Evolutionary conservation across 345 rosid genomes (phyloP), one percentile per base, ranked within the genome.

Genomic region (Balakata baccata): DNA sequence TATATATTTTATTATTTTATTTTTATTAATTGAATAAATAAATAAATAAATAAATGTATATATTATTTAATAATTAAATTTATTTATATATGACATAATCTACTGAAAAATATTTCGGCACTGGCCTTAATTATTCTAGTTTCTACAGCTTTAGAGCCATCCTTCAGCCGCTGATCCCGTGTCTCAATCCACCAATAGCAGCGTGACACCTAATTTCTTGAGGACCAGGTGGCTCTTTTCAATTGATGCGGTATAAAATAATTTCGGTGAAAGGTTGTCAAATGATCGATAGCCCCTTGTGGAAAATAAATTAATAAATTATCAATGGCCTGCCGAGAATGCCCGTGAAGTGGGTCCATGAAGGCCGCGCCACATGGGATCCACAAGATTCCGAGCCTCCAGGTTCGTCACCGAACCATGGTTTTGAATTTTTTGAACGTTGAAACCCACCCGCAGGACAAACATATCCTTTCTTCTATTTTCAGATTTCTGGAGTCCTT

Each of bases 341-440:
- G 73, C 81, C 80, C 81, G 81, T 79, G 86, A 66, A n/a, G 80
- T 77, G 85, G 91, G 84, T 69, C 86, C 88, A 78, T 0, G 8
- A 63, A 77, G 54, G 60, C 57, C 81, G 84, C 87, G 64, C 89
- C 71, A 14, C 71, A 49, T 72, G 85, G 86, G 81, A 76, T 79
- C 22, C 68, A 17, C 64, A 18, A 23, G 56, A 79, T 14, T 64
- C 81, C 82, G 65, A 23, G 78, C 70, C 89, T 81, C 16, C 67
- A 51, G 77, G 77, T 76, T 72, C 67, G 78, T 85, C 5, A 0
- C 84, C 89, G 78, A 82, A 62, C 75, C 89, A 43, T 23, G 11
- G 4, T 73, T 84, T 86, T 86, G 87, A 86, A 86, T 54, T 50
- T 81, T 84, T 74, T 23, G 82, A 84, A 84, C 89, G 89, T 86